A percentile compares a stretch with the other conserved stretches of the same genome.
Conservation (phyloP, 805 yeast genomes). For the Starmerella ratchasimensis region DNA sequence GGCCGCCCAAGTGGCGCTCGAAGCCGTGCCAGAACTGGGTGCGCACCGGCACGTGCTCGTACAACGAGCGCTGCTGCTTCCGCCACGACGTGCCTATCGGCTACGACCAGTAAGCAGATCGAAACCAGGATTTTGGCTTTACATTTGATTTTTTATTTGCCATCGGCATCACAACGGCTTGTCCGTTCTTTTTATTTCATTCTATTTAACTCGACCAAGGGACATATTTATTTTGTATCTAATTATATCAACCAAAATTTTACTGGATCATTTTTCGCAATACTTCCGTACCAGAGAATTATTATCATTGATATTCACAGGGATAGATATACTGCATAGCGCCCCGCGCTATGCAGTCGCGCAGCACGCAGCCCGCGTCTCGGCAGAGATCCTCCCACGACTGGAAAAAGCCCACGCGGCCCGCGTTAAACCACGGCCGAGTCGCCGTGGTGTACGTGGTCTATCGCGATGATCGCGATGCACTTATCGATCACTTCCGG, state of each 20-base stretch:
- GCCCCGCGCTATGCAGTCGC: constrained; percentile 20
- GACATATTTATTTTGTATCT: constrained; percentile 1
- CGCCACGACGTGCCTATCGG: constrained; percentile 39
- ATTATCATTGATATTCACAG: not conserved
- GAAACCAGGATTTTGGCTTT: not conserved
- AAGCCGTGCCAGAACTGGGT: constrained; percentile 85
- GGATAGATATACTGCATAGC: too few species aligned
- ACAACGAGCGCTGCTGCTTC: constrained; percentile 85
- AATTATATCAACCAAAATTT: too few species aligned
- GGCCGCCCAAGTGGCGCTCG: constrained; percentile 77
- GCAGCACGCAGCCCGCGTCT: constrained; percentile 36
- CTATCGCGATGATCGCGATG: constrained; percentile 38
- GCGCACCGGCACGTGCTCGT: constrained; percentile 67
- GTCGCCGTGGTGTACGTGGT: constrained; percentile 56
- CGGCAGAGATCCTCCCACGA: constrained; percentile 59
- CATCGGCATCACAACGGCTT: not conserved
- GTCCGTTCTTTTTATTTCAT: not conserved
- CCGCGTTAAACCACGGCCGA: constrained; percentile 44
- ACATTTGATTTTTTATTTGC: not conserved
- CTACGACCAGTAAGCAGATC: constrained; percentile 7
- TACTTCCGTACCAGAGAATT: too few species aligned
- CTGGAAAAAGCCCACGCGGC: constrained; percentile 39
- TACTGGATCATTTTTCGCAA: not conserved
- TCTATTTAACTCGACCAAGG: constrained; percentile 1
- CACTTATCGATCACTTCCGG: constrained; percentile 19